Evolutionary conservation across 2,329 filamentous ascomycete species (phyloP).

Genomic region (Mycosphaerella sp.): DNA sequence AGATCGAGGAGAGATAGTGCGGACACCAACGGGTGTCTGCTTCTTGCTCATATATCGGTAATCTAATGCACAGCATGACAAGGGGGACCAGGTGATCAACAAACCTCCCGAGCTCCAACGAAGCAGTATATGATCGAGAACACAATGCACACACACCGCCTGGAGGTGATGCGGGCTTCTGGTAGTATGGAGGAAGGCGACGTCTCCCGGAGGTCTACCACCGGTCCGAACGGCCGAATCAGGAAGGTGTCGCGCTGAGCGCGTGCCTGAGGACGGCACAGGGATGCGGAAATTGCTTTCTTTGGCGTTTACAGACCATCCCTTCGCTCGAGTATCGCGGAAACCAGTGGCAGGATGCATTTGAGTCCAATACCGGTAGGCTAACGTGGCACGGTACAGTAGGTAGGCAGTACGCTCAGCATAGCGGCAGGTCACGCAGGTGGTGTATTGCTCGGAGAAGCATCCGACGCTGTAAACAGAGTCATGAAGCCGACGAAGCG

Average conservation of each 20-base stretch:
- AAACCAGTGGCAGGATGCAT: slow-evolving; percentile 1
- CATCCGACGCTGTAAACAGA: neutral
- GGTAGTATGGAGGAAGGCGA: slow-evolving; percentile 1
- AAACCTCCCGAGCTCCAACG: neutral
- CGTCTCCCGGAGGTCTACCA: neutral
- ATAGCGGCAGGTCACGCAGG: slow-evolving; percentile 3
- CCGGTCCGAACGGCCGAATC: neutral
- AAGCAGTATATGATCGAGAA: neutral
- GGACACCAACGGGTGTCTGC: slow-evolving; percentile 1
- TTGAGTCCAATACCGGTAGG: neutral
- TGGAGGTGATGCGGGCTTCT: neutral
- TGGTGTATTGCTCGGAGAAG: slow-evolving; percentile 1
- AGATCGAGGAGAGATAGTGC: neutral
- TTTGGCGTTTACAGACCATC: neutral
- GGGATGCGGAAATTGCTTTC: neutral
- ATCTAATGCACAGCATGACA: slow-evolving; percentile 6
- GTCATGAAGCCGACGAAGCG: neutral
- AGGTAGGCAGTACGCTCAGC: too few relatives aligned
- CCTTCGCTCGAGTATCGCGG: neutral
- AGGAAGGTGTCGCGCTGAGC: slow-evolving; percentile 1
- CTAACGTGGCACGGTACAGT: slow-evolving; percentile 6
- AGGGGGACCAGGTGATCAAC: neutral
- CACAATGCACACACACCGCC: neutral
- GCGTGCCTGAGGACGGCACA: neutral
- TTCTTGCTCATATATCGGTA: slow-evolving; percentile 7